phyloP scores from a whole-genome alignment of 2,329 filamentous ascomycete species.

The Magnaporthales sp. region DNA sequence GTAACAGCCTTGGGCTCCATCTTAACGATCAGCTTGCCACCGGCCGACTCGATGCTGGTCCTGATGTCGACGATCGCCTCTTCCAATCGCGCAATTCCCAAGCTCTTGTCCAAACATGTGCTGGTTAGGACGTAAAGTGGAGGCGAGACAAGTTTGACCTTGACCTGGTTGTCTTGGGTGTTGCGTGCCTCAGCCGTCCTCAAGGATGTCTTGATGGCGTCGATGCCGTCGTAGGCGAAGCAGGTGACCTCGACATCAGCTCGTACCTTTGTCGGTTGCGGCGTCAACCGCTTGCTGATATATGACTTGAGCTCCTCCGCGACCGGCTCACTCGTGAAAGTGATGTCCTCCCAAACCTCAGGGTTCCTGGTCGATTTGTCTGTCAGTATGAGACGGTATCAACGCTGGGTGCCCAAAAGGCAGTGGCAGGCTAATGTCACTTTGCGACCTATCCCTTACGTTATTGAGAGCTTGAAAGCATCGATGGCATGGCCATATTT shows the following conservation, averaged over 20 bases:
- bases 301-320: conserved; percentile 88
- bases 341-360: conserved; percentile 89
- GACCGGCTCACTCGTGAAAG: conserved; percentile 77
- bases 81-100: conserved; percentile 77
- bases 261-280: conserved; percentile 97
- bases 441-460: conserved; percentile 45
- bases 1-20: conserved; percentile 99
- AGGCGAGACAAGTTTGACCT: conserved; percentile 96
- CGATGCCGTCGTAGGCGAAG: conserved; percentile 95
- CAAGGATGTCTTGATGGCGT: conserved; percentile 90
- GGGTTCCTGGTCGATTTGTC: conserved; percentile 56
- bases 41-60: conserved; percentile 66
- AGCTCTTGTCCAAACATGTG: conserved; percentile 87
- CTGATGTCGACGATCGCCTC: conserved; percentile 84
- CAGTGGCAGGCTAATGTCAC: too few relatives aligned
- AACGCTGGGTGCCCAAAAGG: not conserved
- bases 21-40: conserved; percentile 79
- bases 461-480: conserved; percentile 98
- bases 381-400: not conserved
- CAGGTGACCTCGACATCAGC: conserved; percentile 95
- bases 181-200: conserved; percentile 87
- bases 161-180: conserved; percentile 87
- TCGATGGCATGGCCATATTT: conserved; percentile 96
- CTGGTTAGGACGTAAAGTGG: conserved; percentile 94
- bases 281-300: conserved; percentile 93